Percentiles rank a stretch among this genome's conserved stretches.
Evolutionary conservation across 2,329 filamentous ascomycete species (phyloP).

Genomic region (Bipolaris oryzae): DNA sequence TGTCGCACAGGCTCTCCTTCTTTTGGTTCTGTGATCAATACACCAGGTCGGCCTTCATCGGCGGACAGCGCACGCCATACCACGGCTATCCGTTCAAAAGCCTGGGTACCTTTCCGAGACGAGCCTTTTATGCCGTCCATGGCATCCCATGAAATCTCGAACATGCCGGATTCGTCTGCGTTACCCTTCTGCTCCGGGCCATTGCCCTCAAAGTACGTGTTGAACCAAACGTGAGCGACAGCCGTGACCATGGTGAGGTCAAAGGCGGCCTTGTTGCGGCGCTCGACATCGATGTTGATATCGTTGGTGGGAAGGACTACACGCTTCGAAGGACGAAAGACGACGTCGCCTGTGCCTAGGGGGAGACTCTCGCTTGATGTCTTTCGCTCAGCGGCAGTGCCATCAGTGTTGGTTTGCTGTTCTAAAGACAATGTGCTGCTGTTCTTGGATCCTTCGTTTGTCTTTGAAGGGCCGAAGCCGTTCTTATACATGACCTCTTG

Average conservation of each 20-base stretch:
- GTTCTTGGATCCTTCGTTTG: slow-evolving; percentile 26
- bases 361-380: slow-evolving; percentile 49
- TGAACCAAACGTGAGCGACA: slow-evolving; percentile 97
- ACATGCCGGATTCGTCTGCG: slow-evolving; percentile 72
- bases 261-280: slow-evolving; percentile 78
- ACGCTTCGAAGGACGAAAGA: slow-evolving; percentile 73
- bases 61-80: slow-evolving; percentile 70
- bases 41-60: slow-evolving; percentile 36
- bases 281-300: slow-evolving; percentile 87
- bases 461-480: slow-evolving; percentile 37
- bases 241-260: slow-evolving; percentile 88
- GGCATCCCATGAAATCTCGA: slow-evolving; percentile 73
- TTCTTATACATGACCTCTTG: slow-evolving; percentile 53
- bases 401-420: slow-evolving; percentile 23
- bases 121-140: slow-evolving; percentile 97
- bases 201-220: slow-evolving; percentile 86
- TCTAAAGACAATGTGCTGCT: slow-evolving; percentile 27
- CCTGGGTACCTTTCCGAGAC: slow-evolving; percentile 77
- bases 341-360: slow-evolving; percentile 69
- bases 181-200: slow-evolving; percentile 71
- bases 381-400: slow-evolving; percentile 20
- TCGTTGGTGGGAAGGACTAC: slow-evolving; percentile 80
- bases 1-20: slow-evolving; percentile 73
- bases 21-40: slow-evolving; percentile 68
- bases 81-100: slow-evolving; percentile 81